Conservation (phyloP, 1,284 basidiomycete genomes). For the Mycosarcoma maydis region DNA sequence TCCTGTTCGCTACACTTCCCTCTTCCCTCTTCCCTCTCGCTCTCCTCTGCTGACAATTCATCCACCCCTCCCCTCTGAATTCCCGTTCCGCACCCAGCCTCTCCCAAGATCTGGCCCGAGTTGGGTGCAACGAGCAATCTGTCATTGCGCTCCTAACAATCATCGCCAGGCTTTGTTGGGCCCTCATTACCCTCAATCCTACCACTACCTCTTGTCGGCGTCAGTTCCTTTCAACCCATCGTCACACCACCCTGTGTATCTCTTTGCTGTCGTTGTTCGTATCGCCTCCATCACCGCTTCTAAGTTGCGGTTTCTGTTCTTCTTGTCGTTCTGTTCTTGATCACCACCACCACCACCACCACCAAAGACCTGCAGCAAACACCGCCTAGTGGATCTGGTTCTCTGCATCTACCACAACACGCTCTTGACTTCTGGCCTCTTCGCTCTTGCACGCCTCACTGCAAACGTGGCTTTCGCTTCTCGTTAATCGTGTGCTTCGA, state of each 20-base stretch:
- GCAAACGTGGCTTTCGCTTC: too few species aligned
- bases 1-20: too few species aligned
- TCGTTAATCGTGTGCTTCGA: too few species aligned
- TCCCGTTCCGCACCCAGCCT: not conserved
- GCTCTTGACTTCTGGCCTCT: too few species aligned
- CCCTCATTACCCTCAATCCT: not conserved
- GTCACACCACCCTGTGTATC: not conserved
- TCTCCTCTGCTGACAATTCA: too few species aligned
- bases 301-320: too few species aligned
- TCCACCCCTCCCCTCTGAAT: not conserved
- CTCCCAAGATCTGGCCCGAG: slow-evolving; percentile 7
- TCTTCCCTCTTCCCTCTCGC: too few species aligned
- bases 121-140: slow-evolving; percentile 10
- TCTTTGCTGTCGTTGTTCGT: slow-evolving; percentile 1
- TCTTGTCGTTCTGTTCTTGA: too few species aligned
- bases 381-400: not conserved
- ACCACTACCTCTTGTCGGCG: slow-evolving; percentile 6
- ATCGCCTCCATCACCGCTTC: not conserved
- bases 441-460: too few species aligned
- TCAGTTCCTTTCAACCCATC: slow-evolving; percentile 1
- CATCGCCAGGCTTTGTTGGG: slow-evolving; percentile 2
- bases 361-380: too few species aligned
- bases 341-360: not conserved
- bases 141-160: slow-evolving; percentile 28
- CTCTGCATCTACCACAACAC: not conserved